These are phyloP conservation scores for Syncephalastrum sp. DNA, from an alignment of 371 early-diverging fungal species.

Conservation along the genomic window DNA sequence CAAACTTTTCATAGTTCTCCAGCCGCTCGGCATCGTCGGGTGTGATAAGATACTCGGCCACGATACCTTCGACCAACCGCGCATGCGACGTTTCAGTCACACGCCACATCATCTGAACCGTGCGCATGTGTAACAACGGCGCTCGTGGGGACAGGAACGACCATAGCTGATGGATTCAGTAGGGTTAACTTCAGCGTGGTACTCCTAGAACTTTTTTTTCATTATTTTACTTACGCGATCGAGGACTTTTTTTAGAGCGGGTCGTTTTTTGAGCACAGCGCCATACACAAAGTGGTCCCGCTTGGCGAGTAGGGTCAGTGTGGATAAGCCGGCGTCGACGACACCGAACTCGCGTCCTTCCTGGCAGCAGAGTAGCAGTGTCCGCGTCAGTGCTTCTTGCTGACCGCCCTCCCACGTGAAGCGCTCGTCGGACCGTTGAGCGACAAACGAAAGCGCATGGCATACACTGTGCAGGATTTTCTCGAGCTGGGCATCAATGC, in stretches of 20 bases:
- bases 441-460: slow-evolving; percentile 20
- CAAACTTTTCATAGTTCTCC: slow-evolving; percentile 61
- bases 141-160: slow-evolving; percentile 38
- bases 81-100: slow-evolving; percentile 54
- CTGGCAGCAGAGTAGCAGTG: slow-evolving; percentile 48
- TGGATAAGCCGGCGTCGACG: slow-evolving; percentile 46
- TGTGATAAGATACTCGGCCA: slow-evolving; percentile 55
- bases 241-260: slow-evolving; percentile 24
- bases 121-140: slow-evolving; percentile 58
- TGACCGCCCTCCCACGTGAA: slow-evolving; percentile 17
- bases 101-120: slow-evolving; percentile 66
- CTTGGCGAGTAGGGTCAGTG: slow-evolving; percentile 31
- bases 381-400: slow-evolving; percentile 21
- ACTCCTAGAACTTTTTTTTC: background rate
- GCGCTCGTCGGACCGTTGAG: slow-evolving; percentile 19
- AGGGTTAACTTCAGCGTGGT: background rate
- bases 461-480: slow-evolving; percentile 29
- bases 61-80: slow-evolving; percentile 59
- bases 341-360: slow-evolving; percentile 46
- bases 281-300: slow-evolving; percentile 20
- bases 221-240: slow-evolving; percentile 25
- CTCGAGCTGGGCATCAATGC: slow-evolving; percentile 37
- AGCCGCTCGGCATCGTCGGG: slow-evolving; percentile 33
- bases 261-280: slow-evolving; percentile 11
- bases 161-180: slow-evolving; percentile 36